Evolutionary conservation across 192 early-diverging fungal species (phyloP).

Genomic region (Backusella circina): DNA sequence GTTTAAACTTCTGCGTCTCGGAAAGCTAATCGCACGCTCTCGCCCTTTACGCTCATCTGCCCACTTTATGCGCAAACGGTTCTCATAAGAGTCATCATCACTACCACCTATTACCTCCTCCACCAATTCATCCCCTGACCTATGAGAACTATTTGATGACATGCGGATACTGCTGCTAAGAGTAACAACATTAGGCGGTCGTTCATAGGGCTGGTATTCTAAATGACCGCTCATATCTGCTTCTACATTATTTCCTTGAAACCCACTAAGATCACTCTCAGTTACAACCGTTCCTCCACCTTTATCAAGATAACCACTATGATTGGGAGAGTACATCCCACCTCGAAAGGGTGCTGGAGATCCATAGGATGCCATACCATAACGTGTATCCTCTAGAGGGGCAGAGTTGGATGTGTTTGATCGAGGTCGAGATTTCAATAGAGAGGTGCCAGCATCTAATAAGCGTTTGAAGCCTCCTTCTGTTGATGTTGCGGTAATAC

Average conservation of each 20-base stretch:
- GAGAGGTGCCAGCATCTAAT: slow-evolving; percentile 27
- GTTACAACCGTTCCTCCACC: slow-evolving; percentile 31
- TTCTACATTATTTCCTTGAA: slow-evolving; percentile 35
- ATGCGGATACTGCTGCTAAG: neutral
- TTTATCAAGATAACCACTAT: slow-evolving; percentile 5
- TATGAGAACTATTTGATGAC: neutral
- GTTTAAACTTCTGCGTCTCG: slow-evolving; percentile 40
- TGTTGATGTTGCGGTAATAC: neutral
- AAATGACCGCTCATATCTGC: slow-evolving; percentile 14
- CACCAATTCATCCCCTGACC: neutral
- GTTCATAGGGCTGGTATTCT: slow-evolving; percentile 31
- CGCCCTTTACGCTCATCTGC: slow-evolving; percentile 49
- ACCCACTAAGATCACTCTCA: slow-evolving; percentile 22
- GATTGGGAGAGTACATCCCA: neutral
- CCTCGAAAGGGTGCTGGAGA: neutral
- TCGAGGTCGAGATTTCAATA: slow-evolving; percentile 26
- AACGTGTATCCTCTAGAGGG: slow-evolving; percentile 2
- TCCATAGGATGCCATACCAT: neutral
- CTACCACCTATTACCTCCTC: slow-evolving; percentile 25
- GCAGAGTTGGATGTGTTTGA: slow-evolving; percentile 25
- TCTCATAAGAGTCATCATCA: slow-evolving; percentile 43
- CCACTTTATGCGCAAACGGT: slow-evolving; percentile 30
- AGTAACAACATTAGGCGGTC: neutral
- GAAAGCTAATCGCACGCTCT: slow-evolving; percentile 39
- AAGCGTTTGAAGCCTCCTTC: slow-evolving; percentile 22